Conservation (phyloP, 2,329 filamentous ascomycete genomes). For the Diaporthe amygdali region DNA sequence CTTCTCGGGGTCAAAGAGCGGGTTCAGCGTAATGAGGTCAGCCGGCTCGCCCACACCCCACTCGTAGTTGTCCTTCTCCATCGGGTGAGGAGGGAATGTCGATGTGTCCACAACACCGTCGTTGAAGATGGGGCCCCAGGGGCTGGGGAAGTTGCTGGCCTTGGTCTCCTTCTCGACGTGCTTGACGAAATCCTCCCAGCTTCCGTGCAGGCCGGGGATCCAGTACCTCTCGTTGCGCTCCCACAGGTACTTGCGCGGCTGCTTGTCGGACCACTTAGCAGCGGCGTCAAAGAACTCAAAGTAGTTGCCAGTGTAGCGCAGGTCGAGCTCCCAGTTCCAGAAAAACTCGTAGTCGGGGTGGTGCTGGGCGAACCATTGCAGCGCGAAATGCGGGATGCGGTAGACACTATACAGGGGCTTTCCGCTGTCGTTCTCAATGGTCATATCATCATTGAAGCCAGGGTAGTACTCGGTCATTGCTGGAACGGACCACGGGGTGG, state of each 20-base stretch:
- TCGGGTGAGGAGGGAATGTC: slow-evolving; percentile 59
- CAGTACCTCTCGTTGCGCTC: slow-evolving; percentile 76
- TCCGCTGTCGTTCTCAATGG: slow-evolving; percentile 52
- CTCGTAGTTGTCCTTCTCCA: slow-evolving; percentile 68
- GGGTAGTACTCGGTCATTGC: slow-evolving; percentile 81
- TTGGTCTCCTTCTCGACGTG: slow-evolving; percentile 60
- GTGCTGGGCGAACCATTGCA: slow-evolving; percentile 77
- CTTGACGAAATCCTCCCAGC: slow-evolving; percentile 69
- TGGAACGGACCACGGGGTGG: slow-evolving; percentile 76
- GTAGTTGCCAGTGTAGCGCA: slow-evolving; percentile 78
- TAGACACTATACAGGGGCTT: slow-evolving; percentile 60
- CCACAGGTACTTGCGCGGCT: slow-evolving; percentile 76
- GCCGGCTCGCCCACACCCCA: slow-evolving; percentile 81
- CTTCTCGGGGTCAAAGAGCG: slow-evolving; percentile 75
- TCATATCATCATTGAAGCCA: slow-evolving; percentile 72
- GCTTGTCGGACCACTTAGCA: slow-evolving; percentile 64
- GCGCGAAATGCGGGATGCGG: slow-evolving; percentile 47
- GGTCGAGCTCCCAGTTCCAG: slow-evolving; percentile 90
- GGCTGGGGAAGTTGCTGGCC: slow-evolving; percentile 69
- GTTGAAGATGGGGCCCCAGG: slow-evolving; percentile 63
- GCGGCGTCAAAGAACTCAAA: slow-evolving; percentile 78
- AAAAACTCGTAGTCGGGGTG: slow-evolving; percentile 81
- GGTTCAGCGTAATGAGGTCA: slow-evolving; percentile 75
- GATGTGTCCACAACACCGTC: slow-evolving; percentile 67
- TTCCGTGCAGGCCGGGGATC: slow-evolving; percentile 71